Base-by-base conservation (phyloP, 768 basidiomycete species). In the Leccinum barrowsii region DNA sequence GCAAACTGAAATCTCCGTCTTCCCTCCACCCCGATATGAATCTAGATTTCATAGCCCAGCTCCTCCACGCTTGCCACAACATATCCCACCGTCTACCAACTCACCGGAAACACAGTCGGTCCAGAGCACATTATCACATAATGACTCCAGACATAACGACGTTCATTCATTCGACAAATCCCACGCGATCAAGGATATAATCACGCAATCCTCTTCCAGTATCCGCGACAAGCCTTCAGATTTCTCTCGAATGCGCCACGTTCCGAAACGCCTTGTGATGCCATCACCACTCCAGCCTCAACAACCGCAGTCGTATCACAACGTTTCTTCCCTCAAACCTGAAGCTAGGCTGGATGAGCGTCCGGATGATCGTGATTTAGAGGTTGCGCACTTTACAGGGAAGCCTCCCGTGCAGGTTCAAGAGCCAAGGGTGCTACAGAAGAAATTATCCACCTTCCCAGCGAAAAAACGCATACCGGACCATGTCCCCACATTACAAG, bases 261-360 rank as follows among this genome's bases (percentile, higher is more conserved):
- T 85, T 46, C 89, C 89, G 4, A 86, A 82, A 68, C 81, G 76
- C 50, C 82, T 90, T 26, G 83, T 90, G 46, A 90, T 90, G 89
- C 89, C 89, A 49, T 72, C 85, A 3, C 89, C 85, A 15, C 77
- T 90, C 40, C 83, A 84, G 65, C 72, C 71, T 58, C 67, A 68
- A 26, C 58, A 59, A 24, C 62, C 58, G 13, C 52, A 59, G 40
- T 55, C 60, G 24, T 64, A 67, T 50, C 47, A 57, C 26, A 56
- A 44, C n/a, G 65, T 66, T 42, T 56, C 62, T 32, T 48, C 35
- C 21, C 12, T 47, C 3, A 32, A 59, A 7, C 26, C 54, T 19
- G 40, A 37, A 35, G 11, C 30, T 34, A 52, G 58, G 63, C 53
- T 32, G 22, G 55, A 61, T n/a, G 58, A 35, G 19, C 42, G 55